A percentile compares a stretch with the other conserved stretches of the same genome.
phyloP scores from a whole-genome alignment of 176 grass and related monocot species.

The Poa annua region DNA sequence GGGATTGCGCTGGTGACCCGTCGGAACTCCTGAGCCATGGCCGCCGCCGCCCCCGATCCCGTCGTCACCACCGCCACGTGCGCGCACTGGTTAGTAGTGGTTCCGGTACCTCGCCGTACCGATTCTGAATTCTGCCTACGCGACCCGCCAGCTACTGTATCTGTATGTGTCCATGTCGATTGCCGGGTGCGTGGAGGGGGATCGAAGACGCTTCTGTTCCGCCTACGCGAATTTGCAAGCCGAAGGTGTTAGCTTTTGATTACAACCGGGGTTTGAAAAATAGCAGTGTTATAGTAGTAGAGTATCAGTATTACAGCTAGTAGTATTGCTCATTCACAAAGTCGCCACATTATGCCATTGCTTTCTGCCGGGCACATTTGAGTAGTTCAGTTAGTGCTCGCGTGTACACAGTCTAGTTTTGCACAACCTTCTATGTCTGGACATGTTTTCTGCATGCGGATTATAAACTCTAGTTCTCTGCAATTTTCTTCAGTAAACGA shows the following conservation, averaged over 20 bases:
- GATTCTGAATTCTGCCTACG: neutral
- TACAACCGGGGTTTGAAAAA: neutral
- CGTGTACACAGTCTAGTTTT: neutral
- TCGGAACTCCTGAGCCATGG: constrained; percentile 9
- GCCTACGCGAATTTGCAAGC: neutral
- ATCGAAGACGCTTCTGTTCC: neutral
- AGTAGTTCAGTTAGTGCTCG: neutral
- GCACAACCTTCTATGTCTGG: neutral
- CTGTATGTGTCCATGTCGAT: neutral
- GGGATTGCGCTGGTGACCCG: neutral
- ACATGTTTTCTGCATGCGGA: neutral
- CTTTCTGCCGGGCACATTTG: constrained; percentile 1
- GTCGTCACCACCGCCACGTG: constrained; percentile 51
- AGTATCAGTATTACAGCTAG: neutral
- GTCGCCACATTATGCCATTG: neutral
- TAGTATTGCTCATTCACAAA: neutral
- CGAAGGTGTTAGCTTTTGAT: neutral
- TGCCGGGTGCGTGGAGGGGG: neutral
- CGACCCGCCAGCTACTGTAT: neutral
- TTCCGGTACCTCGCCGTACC: neutral
- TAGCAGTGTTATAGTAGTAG: neutral
- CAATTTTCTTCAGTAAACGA: constrained; percentile 44
- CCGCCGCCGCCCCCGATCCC: constrained; percentile 32
- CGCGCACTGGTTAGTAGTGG: constrained; percentile 60
- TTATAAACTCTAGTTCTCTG: constrained; percentile 7